Evolutionary conservation across 768 basidiomycete genomes (phyloP), one percentile per base, ranked within the genome.

Genomic region (Phlegmacium glaucopus): DNA sequence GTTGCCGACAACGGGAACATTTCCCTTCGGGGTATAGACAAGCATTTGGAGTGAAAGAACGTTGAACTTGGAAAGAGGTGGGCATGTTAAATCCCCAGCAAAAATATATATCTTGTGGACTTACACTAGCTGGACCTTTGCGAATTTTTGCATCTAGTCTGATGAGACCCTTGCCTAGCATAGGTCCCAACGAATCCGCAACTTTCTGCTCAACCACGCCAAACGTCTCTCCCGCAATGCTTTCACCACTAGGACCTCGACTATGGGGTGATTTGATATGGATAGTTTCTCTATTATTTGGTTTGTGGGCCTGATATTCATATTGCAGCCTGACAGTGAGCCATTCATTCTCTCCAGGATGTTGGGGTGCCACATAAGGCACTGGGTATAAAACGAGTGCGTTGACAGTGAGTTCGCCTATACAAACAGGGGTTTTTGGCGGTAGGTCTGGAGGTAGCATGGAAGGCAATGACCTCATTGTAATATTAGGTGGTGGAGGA

Each of bases 1-100:
- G 58, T 81, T 75, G 52, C 90, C 84, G 51, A 99, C 87, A 45
- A 87, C 83, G 27, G 76, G 70, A 52, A 98, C 87, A 66, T 97
- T 94, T 27, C 91, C 90, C 64, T 95, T 96, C 4, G 92, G 91
- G 5, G 95, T 95, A 67, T 89, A 95, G 26, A 97, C 83, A 32
- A 96, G 80, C 66, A 96, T 78, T 60, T 87, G 86, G 13, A 97
- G 74, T 16, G 85, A 81, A 38, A 95, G 73, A 45, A 93, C 89
- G 40, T 89, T 87, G 44, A 88, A 75, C 90, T 94, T 65, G 2
- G 44, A 32, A 22, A 18, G 22, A 44, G 28, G 36, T 38, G 22
- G 37, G 37, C 22, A 37, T 29, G 35, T 36, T n/a, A 32, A n/a
- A 15, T 30, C n/a, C 34, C 28, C 35, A 17, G 4, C 34, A 45